A percentile compares a stretch with the other conserved stretches of the same genome.
phyloP scores from a whole-genome alignment of 1,284 basidiomycete species.

The Ceratorhiza oryzae-sativae region DNA sequence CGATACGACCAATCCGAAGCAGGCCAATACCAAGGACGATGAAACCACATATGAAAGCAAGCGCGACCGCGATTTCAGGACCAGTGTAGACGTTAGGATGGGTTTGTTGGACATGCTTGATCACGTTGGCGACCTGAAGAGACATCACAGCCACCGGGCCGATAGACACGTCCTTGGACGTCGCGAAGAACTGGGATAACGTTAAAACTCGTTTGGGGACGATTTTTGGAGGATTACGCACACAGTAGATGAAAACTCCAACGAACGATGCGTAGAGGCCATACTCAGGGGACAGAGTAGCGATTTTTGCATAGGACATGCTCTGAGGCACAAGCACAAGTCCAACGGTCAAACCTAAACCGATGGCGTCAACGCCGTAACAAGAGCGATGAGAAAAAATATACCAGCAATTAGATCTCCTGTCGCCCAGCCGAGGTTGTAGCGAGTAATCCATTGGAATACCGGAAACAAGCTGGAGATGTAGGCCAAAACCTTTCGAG shows the following conservation, averaged over 20 bases:
- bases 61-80: constrained; percentile 81
- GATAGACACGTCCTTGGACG: constrained; percentile 94
- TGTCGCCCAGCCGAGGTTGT: constrained; percentile 77
- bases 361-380: not conserved
- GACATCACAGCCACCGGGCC: constrained; percentile 99
- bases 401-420: constrained; percentile 80
- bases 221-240: constrained; percentile 51
- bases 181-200: constrained; percentile 76
- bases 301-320: constrained; percentile 72
- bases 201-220: constrained; percentile 14
- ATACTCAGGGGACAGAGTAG: constrained; percentile 84
- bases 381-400: not conserved
- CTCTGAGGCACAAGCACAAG: constrained; percentile 90
- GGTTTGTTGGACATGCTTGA: constrained; percentile 64
- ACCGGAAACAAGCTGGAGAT: constrained; percentile 81
- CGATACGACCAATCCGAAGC: constrained; percentile 91
- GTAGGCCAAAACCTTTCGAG: constrained; percentile 65
- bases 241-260: constrained; percentile 82
- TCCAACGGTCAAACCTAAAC: constrained; percentile 78
- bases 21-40: constrained; percentile 93
- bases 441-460: constrained; percentile 80
- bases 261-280: constrained; percentile 97
- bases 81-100: constrained; percentile 49
- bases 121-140: constrained; percentile 84
- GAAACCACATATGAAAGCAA: constrained; percentile 91